phyloP scores from a whole-genome alignment of 495 filamentous ascomycete species.

The Evansstolkia leycettana region DNA sequence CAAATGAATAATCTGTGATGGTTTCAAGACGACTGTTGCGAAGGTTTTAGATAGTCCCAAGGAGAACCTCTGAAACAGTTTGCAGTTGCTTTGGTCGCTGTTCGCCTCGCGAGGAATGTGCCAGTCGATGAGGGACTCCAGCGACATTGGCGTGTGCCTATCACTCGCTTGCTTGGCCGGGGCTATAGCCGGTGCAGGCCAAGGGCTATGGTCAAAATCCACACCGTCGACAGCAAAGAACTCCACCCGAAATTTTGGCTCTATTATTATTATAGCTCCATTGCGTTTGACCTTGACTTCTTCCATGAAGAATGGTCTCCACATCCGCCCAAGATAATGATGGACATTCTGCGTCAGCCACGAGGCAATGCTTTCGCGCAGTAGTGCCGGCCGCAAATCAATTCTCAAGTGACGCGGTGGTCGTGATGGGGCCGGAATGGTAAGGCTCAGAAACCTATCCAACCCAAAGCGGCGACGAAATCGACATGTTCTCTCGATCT shows the following conservation, averaged over 20 bases:
- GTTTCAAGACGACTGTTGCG: slow-evolving; percentile 33
- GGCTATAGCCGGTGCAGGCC: slow-evolving; percentile 4
- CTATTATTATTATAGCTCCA: slow-evolving; percentile 5
- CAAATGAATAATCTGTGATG: slow-evolving; percentile 25
- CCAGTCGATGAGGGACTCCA: slow-evolving; percentile 37
- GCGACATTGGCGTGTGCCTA: slow-evolving; percentile 22
- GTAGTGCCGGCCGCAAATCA: slow-evolving; percentile 10
- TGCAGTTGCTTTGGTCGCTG: slow-evolving; percentile 29
- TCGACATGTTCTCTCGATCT: slow-evolving; percentile 30
- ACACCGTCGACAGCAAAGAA: slow-evolving; percentile 41
- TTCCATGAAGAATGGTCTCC: slow-evolving; percentile 37
- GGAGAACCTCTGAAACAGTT: slow-evolving; percentile 38
- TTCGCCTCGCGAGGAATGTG: slow-evolving; percentile 33
- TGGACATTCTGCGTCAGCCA: slow-evolving; percentile 34
- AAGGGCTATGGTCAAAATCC: slow-evolving; percentile 19
- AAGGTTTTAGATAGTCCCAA: slow-evolving; percentile 33
- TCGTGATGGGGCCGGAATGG: slow-evolving; percentile 22
- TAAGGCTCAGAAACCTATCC: slow-evolving; percentile 33
- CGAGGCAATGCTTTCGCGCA: slow-evolving; percentile 22
- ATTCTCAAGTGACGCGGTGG: slow-evolving; percentile 23
- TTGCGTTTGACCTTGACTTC: slow-evolving; percentile 26
- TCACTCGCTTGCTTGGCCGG: slow-evolving; percentile 14
- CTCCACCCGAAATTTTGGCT: slow-evolving; percentile 29
- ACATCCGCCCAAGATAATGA: slow-evolving; percentile 28
- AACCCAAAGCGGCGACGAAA: slow-evolving; percentile 37